Evolutionary conservation across 768 basidiomycete genomes (phyloP).

Genomic region (Hemileccinum rubropunctum): DNA sequence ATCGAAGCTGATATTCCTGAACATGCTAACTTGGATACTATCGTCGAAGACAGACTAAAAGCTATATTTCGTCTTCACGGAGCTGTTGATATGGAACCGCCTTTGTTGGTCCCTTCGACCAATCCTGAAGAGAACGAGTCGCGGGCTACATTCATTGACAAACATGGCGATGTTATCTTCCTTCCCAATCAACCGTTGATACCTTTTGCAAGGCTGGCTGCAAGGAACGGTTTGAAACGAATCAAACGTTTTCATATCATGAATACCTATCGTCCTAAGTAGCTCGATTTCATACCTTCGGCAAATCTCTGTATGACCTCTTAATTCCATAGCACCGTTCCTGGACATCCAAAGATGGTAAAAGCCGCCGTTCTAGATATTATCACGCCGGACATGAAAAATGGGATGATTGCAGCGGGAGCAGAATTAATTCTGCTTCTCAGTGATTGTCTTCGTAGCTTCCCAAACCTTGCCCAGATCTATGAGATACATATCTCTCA

Average conservation of each 20-base stretch:
- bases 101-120: constrained; percentile 73
- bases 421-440: constrained; percentile 74
- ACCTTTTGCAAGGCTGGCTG: constrained; percentile 83
- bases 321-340: constrained; percentile 44
- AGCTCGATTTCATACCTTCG: constrained; percentile 12
- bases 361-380: constrained; percentile 85
- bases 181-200: constrained; percentile 71
- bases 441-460: constrained; percentile 63
- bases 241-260: constrained; percentile 85
- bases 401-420: constrained; percentile 63
- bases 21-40: constrained; percentile 65
- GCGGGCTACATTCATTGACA: constrained; percentile 75
- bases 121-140: constrained; percentile 60
- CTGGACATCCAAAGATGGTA: constrained; percentile 69
- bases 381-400: constrained; percentile 67
- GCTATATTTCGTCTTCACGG: constrained; percentile 87
- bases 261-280: constrained; percentile 72
- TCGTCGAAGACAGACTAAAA: constrained; percentile 73
- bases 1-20: constrained; percentile 64
- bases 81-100: constrained; percentile 83
- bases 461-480: constrained; percentile 62
- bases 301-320: constrained; percentile 1
- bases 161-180: constrained; percentile 71
- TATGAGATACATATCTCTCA: constrained; percentile 83
- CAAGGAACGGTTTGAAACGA: constrained; percentile 55